These are phyloP conservation scores for Phytophthora ramorum DNA, from an alignment of 352 stramenopile species.

Conservation along the genomic window DNA sequence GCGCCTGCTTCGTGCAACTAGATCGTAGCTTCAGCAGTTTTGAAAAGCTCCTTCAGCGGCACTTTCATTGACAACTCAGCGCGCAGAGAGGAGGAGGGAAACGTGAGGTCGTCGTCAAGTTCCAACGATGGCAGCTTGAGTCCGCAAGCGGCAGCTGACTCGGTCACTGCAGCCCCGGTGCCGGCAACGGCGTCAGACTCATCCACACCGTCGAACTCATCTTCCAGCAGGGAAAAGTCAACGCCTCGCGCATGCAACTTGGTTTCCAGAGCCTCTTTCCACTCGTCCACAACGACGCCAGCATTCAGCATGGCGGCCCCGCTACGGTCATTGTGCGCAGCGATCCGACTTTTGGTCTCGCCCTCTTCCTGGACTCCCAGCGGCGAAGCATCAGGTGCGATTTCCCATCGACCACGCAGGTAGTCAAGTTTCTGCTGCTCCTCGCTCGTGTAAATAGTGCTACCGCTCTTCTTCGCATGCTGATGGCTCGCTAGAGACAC, in stretches of 20 bases:
- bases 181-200: constrained; percentile 1
- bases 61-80: constrained; percentile 42
- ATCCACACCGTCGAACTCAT: constrained; percentile 28
- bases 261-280: constrained; percentile 38
- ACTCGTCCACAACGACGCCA: constrained; percentile 41
- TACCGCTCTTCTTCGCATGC: constrained; percentile 1
- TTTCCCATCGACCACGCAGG: constrained; percentile 30
- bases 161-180: background rate
- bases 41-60: constrained; percentile 50
- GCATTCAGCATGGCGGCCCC: constrained; percentile 36
- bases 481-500: constrained; percentile 21
- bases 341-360: constrained; percentile 24
- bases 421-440: constrained; percentile 41
- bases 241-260: constrained; percentile 33
- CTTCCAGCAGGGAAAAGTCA: constrained; percentile 50
- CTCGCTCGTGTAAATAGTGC: constrained; percentile 18
- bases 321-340: constrained; percentile 28
- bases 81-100: constrained; percentile 33
- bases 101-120: constrained; percentile 37
- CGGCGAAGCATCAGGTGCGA: constrained; percentile 12
- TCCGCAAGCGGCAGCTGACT: constrained; percentile 4
- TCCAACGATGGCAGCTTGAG: constrained; percentile 31
- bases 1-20: constrained; percentile 19
- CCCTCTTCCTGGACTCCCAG: background rate
- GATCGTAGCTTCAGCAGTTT: constrained; percentile 48